A percentile compares a stretch with the other conserved stretches of the same genome.
Conservation (phyloP, 768 basidiomycete species). For the Baorangia bicolor region DNA sequence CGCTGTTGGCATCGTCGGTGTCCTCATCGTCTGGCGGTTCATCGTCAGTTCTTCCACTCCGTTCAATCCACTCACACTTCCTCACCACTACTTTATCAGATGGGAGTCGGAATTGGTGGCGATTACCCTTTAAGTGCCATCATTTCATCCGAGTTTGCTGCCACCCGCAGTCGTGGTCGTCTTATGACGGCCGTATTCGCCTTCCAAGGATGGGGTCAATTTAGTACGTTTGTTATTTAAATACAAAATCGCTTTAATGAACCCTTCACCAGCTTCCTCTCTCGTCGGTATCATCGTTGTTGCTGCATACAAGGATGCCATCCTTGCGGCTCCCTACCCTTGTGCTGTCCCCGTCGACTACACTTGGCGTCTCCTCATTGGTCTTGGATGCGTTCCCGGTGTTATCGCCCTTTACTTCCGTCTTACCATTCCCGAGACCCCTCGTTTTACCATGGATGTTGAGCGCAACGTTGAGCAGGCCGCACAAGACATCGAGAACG, state of each 20-base stretch:
- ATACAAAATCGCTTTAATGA: background rate
- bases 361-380: slow-evolving; percentile 87
- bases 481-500: slow-evolving; percentile 66
- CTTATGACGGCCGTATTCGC: slow-evolving; percentile 92
- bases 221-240: slow-evolving; percentile 43
- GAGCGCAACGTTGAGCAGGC: slow-evolving; percentile 81
- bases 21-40: slow-evolving; percentile 82
- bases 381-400: slow-evolving; percentile 82
- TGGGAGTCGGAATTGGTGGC: slow-evolving; percentile 84
- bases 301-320: slow-evolving; percentile 62
- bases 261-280: slow-evolving; percentile 49
- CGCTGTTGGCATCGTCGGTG: slow-evolving; percentile 71
- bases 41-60: slow-evolving; percentile 39
- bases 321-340: slow-evolving; percentile 44
- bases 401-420: slow-evolving; percentile 87
- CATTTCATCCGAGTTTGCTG: slow-evolving; percentile 87
- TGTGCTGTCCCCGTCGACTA: slow-evolving; percentile 59
- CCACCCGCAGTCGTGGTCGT: slow-evolving; percentile 72
- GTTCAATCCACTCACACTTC: background rate
- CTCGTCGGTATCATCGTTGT: slow-evolving; percentile 65
- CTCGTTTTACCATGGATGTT: slow-evolving; percentile 90
- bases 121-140: slow-evolving; percentile 86
- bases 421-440: slow-evolving; percentile 89
- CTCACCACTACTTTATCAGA: slow-evolving; percentile 32
- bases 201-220: slow-evolving; percentile 84